Base-by-base conservation (phyloP, 1,284 basidiomycete genomes). In the Sporisorium scitamineum region DNA sequence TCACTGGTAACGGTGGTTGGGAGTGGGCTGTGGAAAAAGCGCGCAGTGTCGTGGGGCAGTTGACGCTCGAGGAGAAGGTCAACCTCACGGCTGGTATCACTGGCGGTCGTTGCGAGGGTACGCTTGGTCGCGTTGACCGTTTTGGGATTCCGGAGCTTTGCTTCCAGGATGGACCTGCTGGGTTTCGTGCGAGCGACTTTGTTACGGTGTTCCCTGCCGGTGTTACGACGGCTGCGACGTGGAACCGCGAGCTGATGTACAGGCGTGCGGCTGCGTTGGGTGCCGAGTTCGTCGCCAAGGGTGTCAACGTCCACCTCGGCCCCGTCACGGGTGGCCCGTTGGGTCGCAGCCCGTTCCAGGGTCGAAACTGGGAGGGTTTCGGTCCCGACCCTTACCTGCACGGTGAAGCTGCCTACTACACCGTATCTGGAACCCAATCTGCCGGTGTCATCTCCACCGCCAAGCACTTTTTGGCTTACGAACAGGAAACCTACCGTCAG, bases 281-380 rank as follows among this genome's bases (percentile, higher is more conserved):
- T 9, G 32, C 48, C 24, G 76, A 78, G 37, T 78, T 78, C 58
- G 48, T 61, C 4, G 69, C 65, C 22, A 75, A 73, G 52, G 72
- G 69, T 32, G 64, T 74, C 42, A 68, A 76, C 41, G 65, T 76
- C 20, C 57, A 61, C 53, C 65, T 72, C 39, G 74, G 62, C 11
- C 82, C 83, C 18, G 85, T 87, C 14, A 87, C 87, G 8, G 78
- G 78, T 50, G 76, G 75, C 3, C 74, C 74, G 29, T 62, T 76
- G 4, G 74, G 74, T 22, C 65, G 74, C 37, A 39, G 54, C 41
- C 70, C 70, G 10, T 69, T 62, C 52, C 60, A 73, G 45, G 70
- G 74, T 13, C 60, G 70, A 8, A 74, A 69, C 47, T 74, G 70
- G 66, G 75, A 77, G 50, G 72, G 67, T 29, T 70, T 70, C 42